These are phyloP conservation scores for Pistacia atlantica DNA, from an alignment of 345 rosid species.

Conservation along the genomic window DNA sequence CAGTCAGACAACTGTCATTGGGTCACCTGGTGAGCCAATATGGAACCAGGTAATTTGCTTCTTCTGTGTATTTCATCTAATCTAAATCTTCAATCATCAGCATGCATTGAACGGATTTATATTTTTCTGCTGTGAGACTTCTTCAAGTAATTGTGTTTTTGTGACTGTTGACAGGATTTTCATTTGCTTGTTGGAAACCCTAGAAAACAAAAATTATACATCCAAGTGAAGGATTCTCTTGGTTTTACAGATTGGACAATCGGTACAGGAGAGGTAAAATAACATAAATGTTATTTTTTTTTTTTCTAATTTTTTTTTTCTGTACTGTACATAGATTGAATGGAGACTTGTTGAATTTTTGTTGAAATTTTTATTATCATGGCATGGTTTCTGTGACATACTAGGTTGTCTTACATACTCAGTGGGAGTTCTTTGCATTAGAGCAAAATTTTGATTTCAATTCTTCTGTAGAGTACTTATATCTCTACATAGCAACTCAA, in stretches of 20 bases:
- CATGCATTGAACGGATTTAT: slow-evolving; percentile 1
- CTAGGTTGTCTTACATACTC: neutral
- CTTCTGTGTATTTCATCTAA: slow-evolving; percentile 18
- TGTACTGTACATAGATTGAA: neutral
- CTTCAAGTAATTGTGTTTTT: slow-evolving; percentile 20
- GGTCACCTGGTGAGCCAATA: slow-evolving; percentile 95
- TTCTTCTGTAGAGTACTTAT: too few species aligned
- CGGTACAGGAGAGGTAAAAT: slow-evolving; percentile 83
- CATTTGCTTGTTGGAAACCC: slow-evolving; percentile 93
- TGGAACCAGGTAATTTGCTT: slow-evolving; percentile 87
- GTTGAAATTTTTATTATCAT: neutral
- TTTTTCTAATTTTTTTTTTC: neutral
- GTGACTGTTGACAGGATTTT: slow-evolving; percentile 73
- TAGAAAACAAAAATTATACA: slow-evolving; percentile 66
- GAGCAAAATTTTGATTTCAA: too few species aligned
- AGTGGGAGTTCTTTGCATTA: too few species aligned
- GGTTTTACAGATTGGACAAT: slow-evolving; percentile 79
- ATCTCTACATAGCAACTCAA: too few species aligned
- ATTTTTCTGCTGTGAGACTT: slow-evolving; percentile 8
- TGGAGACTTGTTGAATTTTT: neutral
- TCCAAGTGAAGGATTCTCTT: slow-evolving; percentile 88
- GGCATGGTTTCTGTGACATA: neutral
- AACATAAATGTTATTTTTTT: slow-evolving; percentile 2
- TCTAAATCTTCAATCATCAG: neutral
- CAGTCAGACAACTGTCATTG: slow-evolving; percentile 94